phyloP scores from a whole-genome alignment of 345 rosid species.

The Populus alba region DNA sequence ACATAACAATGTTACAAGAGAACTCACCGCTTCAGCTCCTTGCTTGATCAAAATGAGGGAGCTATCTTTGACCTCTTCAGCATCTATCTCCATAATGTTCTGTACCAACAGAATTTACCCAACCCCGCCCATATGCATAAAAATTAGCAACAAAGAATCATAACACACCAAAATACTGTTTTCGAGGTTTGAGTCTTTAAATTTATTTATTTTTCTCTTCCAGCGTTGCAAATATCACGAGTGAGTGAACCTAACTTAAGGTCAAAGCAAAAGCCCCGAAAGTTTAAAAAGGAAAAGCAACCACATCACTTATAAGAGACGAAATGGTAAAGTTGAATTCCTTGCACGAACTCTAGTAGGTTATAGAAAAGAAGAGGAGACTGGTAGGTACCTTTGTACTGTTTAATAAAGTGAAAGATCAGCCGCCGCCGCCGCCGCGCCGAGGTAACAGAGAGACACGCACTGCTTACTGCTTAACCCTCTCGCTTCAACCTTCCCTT shows the following conservation, averaged over 20 bases:
- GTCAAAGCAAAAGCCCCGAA: background rate
- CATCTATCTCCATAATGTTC: conserved; percentile 13
- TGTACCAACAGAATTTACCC: background rate
- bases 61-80: conserved; percentile 10
- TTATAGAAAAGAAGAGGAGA: background rate
- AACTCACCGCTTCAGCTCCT: conserved; percentile 38
- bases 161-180: no score
- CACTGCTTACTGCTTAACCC: background rate
- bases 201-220: background rate
- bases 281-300: background rate
- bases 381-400: background rate
- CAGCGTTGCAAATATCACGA: background rate
- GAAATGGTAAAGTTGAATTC: background rate
- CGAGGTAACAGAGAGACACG: background rate
- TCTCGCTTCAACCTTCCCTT: background rate
- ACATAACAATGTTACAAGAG: background rate
- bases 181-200: background rate
- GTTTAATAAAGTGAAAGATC: background rate
- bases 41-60: conserved; percentile 29
- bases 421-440: background rate
- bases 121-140: background rate
- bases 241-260: background rate
- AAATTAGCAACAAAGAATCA: background rate
- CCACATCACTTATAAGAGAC: background rate
- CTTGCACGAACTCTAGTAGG: background rate